Evolutionary conservation across 306 rosid genomes (phyloP), one percentile per base, ranked within the genome.

Genomic region (Vachellia collinsii): DNA sequence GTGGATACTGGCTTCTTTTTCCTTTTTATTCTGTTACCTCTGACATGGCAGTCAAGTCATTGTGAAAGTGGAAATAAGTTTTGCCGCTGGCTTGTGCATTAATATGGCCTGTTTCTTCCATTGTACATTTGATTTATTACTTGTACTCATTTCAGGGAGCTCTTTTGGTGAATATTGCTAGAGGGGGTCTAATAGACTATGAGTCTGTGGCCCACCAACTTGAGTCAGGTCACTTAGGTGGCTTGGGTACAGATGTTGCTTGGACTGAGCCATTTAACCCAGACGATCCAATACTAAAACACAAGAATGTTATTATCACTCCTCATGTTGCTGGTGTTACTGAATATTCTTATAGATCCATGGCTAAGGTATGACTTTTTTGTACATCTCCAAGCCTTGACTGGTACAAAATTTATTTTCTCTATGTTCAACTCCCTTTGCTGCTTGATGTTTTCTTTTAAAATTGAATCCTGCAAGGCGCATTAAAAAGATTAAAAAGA

Each of bases 311-410:
- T 82, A 58, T 91, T 80, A 75, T 90, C 84, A 94, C 98, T 29
- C 97, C 98, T 83, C 98, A 94, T 82, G 85, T 94, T 62, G 98
- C 94, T 38, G 97, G 98, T 20, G 92, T 92, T 50, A 92, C 97
- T 1, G 98, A 94, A 77, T 65, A 78, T 63, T 87, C 98, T 73
- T 94, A 89, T 75, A 86, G 97, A 84, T 58, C 91, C 83, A 92
- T 90, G 98, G 90, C 98, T 59, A 92, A 92, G 97, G 97, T 92
- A 72, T 72, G 81, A 54, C 53, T 29, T 44, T 76, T 34, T 68
- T 77, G 50, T 64, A 38, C 71, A 5, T 64, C 3, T 23, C 29
- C 61, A 38, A 23, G n/a, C 44, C 59, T 19, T 61, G 22, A 20
- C 70, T 63, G 4, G 25, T 50, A 16, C 4, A 20, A 67, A 67